Evolutionary conservation across 345 rosid species (phyloP), one percentile per base, ranked within the genome.

Genomic region (Barbarea vulgaris): DNA sequence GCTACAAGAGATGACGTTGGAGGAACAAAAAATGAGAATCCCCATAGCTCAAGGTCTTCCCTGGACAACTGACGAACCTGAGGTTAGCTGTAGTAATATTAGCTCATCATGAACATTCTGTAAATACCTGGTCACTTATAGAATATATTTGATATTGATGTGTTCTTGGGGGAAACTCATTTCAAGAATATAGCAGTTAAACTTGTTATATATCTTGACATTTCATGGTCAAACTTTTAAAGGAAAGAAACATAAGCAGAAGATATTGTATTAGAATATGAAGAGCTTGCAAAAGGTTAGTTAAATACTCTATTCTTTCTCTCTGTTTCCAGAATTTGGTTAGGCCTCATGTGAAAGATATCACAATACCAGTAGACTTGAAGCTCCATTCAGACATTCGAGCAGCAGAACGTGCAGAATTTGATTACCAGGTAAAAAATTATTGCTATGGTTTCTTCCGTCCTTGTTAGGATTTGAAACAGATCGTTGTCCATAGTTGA

Each of bases 41-140:
- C 99, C 97, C 0, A 61, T 87, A 30, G 99, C 99, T 18, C 98
- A 91, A 83, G 98, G 97, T 68, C 93, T 90, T 70, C 98, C 99
- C 17, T 91, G 86, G 87, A 96, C 99, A 70, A 93, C 97, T 46
- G 99, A 95, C 72, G 99, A 89, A 61, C 97, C 98, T 19, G 96
- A 95, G 88, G 99, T 90, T 64, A 80, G 79, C 39, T 67, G 18
- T 15, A 52, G 24, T 15, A 52, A 13, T 31, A 19, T 54, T 25
- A 47, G 14, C 70, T 53, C 57, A 28, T 34, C 13, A 17, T 19
- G 33, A 13, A 10, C 42, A 52, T 57, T 33, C 9, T 17, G 18
- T 39, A 36, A 25, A 17, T 48, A 39, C 24, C 51, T 62, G 19
- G 7, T 47, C 13, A 9, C 12, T 51, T 51, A 15, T 46, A 6